phyloP scores from a whole-genome alignment of 2,329 filamentous ascomycete species.

The Xylariaceae sp. region DNA sequence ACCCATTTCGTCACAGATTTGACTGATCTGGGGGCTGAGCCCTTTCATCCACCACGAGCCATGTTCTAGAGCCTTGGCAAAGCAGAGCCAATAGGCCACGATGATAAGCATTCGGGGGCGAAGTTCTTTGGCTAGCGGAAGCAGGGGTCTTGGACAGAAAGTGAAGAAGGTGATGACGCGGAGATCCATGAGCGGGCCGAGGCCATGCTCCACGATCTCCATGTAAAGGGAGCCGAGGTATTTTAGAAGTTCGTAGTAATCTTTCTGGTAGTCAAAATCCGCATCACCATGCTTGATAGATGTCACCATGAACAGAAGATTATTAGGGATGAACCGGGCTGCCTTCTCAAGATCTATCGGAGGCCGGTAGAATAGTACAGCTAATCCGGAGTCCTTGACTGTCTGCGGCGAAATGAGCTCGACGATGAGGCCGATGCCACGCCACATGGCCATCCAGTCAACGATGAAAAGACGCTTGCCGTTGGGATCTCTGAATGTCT shows the following conservation, averaged over 20 bases:
- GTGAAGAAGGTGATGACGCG: slow-evolving; percentile 61
- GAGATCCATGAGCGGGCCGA: slow-evolving; percentile 52
- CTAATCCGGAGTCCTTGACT: slow-evolving; percentile 50
- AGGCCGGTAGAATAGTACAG: slow-evolving; percentile 56
- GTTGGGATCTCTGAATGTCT: slow-evolving; percentile 56
- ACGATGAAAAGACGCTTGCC: slow-evolving; percentile 55
- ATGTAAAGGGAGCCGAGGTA: slow-evolving; percentile 59
- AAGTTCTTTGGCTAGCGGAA: slow-evolving; percentile 49
- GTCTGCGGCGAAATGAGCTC: slow-evolving; percentile 43
- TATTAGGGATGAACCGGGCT: slow-evolving; percentile 50
- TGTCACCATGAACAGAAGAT: slow-evolving; percentile 56
- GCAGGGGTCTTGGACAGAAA: slow-evolving; percentile 52
- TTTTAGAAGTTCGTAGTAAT: slow-evolving; percentile 54
- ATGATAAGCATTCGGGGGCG: slow-evolving; percentile 57
- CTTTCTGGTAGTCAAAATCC: slow-evolving; percentile 47
- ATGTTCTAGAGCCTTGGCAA: slow-evolving; percentile 50
- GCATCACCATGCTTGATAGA: slow-evolving; percentile 50
- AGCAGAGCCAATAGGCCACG: slow-evolving; percentile 58
- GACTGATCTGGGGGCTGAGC: slow-evolving; percentile 53
- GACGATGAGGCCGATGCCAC: slow-evolving; percentile 58
- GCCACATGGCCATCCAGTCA: slow-evolving; percentile 63
- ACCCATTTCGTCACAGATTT: slow-evolving; percentile 50
- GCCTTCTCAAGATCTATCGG: slow-evolving; percentile 52
- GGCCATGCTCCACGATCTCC: slow-evolving; percentile 51
- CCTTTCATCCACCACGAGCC: slow-evolving; percentile 58